Base-by-base conservation (phyloP, 768 basidiomycete species). In the Suillus sp. region DNA sequence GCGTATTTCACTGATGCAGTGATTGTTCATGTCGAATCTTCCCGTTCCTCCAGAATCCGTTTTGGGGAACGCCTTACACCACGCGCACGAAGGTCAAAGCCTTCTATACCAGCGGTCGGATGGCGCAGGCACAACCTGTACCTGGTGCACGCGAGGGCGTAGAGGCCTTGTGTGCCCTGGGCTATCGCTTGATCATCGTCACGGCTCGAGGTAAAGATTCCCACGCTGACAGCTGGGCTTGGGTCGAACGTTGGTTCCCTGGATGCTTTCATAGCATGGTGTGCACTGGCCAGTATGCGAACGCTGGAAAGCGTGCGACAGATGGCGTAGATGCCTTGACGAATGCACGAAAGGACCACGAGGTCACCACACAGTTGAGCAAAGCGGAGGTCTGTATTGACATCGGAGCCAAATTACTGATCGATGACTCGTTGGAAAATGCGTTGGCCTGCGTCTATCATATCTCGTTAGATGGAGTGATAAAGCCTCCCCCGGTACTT, bases 391-490 rank as follows among this genome's bases (percentile, higher is more conserved):
- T 92, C 53, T 90, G 91, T 70, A 76, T 83, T 38, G 79, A 84
- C 63, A 75, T 93, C 20, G 81, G 81, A 18, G 89, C 91, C 13
- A 79, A 81, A 45, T 71, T 92, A 43, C 77, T 94, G 59, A 86
- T 94, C 63, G 92, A 94, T 73, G 92, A 94, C 76, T 92, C 91
- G 7, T 69, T 88, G 47, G 92, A 93, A 74, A 93, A 93, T 73
- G 89, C 88, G 42, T 66, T 90, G 32, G 81, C 85, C 62, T 87
- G 87, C 65, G 81, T 79, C 0, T 79, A 71, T 37, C 48, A 77
- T 61, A 43, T 62, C 20, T 53, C 70, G 27, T 59, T 59, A n/a
- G 64, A 47, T 5, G 69, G 43, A 20, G 61, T 59, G 9, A 43
- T 54, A 57, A 53, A 56, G 30, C 78, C 80, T n/a, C 83, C 83